Evolutionary conservation across 257 asterid genomes (phyloP), one percentile per base, ranked within the genome.

Genomic region (Paraleonurus japonicus): DNA sequence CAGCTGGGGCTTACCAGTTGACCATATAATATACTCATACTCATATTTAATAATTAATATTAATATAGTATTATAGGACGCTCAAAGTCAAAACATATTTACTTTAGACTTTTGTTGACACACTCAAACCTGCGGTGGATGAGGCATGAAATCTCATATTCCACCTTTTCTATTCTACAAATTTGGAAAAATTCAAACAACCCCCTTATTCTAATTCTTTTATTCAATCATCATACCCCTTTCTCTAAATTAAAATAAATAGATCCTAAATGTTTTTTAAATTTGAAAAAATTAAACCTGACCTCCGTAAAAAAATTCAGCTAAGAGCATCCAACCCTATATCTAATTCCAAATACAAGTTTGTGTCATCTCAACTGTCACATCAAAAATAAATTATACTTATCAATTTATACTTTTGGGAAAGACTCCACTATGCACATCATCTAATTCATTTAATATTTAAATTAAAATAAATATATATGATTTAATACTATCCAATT

Each of bases 1-100:
- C 68, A 76, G 28, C 57, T 54, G 61, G 33, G 30, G 5, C 33
- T 20, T 19, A 13, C 22, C 4, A 57, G 75, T 69, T 75, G 75
- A 75, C 79, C 17, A 13, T 5, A 16, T 1, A 12, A 12, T 7
- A 35, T 3, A n/a, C n/a, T n/a, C n/a, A n/a, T n/a, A n/a, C n/a
- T n/a, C 5, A 2, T 30, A 28, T 30, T 17, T 53, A 9, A 2
- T 41, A 37, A 1, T 7, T 12, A 41, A 41, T 41, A 30, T 26
- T 37, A 33, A 8, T 58, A 27, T 61, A 28, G 1, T 39, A 60
- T 28, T 61, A 27, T 27, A 16, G 51, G 19, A 37, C 35, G 23
- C 19, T 16, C 28, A 59, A 70, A 70, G 54, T 63, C 71, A 33
- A 13, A 33, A 3, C 61, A 54, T 24, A 54, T 51, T n/a, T n/a